Percentiles rank a stretch among this genome's conserved stretches.
Conservation (phyloP, 2,329 filamentous ascomycete genomes). For the Ophiobolus disseminans region DNA sequence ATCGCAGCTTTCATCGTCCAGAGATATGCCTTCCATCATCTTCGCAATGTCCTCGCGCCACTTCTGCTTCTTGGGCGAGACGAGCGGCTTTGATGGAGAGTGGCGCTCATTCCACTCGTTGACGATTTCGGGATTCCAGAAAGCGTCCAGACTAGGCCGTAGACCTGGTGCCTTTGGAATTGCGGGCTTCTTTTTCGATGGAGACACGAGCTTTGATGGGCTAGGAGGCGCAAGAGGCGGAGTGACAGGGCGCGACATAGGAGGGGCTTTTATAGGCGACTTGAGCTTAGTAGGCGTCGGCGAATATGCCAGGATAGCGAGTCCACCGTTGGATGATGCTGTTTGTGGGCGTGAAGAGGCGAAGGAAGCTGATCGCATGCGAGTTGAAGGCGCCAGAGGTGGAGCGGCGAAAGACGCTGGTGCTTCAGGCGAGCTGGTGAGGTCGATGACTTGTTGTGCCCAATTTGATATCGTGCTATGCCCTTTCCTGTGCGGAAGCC, state of each 20-base stretch:
- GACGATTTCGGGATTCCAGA: conserved; percentile 47
- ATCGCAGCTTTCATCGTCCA: conserved; percentile 36
- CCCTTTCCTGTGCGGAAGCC: conserved; percentile 33
- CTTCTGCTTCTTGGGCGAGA: conserved; percentile 46
- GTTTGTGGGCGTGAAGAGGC: conserved; percentile 40
- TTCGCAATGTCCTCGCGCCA: conserved; percentile 37
- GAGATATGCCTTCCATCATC: conserved; percentile 33
- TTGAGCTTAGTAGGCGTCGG: conserved; percentile 43
- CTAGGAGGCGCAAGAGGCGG: conserved; percentile 36
- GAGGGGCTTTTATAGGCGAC: conserved; percentile 44
- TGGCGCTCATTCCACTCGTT: conserved; percentile 48
- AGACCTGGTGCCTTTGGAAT: conserved; percentile 40
- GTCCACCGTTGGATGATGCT: conserved; percentile 32
- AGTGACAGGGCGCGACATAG: conserved; percentile 39
- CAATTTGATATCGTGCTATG: conserved; percentile 38
- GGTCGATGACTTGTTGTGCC: conserved; percentile 43
- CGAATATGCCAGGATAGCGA: conserved; percentile 43
- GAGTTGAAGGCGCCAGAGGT: conserved; percentile 23
- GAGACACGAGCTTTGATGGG: conserved; percentile 46
- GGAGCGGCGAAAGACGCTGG: conserved; percentile 20
- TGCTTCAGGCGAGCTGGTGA: conserved; percentile 37
- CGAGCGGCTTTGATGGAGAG: conserved; percentile 44
- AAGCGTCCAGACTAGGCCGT: conserved; percentile 48
- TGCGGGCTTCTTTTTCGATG: conserved; percentile 42
- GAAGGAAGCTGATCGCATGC: conserved; percentile 31